These are phyloP conservation scores for Groenewaldozyma tartarivorans DNA, from an alignment of 805 yeast genomes.

Conservation along the genomic window DNA sequence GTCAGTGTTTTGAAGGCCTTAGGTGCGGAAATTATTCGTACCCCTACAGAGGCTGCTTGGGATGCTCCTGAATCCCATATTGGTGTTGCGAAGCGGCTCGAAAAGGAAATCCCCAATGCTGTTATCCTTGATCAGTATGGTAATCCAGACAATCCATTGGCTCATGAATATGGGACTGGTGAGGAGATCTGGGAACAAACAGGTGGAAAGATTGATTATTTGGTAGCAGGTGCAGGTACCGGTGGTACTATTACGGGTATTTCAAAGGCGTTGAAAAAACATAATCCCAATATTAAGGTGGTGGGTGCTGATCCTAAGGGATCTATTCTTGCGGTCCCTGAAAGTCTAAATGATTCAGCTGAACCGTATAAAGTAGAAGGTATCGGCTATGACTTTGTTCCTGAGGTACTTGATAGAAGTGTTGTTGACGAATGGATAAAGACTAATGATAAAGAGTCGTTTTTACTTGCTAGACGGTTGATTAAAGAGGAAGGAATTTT, in stretches of 20 bases:
- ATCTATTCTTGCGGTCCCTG: slow-evolving; percentile 76
- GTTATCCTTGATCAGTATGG: slow-evolving; percentile 78
- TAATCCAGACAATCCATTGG: slow-evolving; percentile 69
- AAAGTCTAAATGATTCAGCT: slow-evolving; percentile 48
- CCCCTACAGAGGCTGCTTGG: slow-evolving; percentile 91
- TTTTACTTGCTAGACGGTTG: slow-evolving; percentile 70
- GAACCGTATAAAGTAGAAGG: slow-evolving; percentile 76
- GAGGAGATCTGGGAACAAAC: slow-evolving; percentile 79
- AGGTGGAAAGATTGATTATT: slow-evolving; percentile 55
- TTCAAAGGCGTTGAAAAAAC: slow-evolving; percentile 63
- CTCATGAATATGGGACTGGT: slow-evolving; percentile 80
- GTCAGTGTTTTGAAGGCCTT: slow-evolving; percentile 80
- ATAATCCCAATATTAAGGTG: slow-evolving; percentile 50
- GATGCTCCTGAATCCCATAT: slow-evolving; percentile 86
- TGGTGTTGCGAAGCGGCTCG: slow-evolving; percentile 75
- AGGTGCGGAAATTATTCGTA: slow-evolving; percentile 85
- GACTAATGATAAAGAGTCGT: slow-evolving; percentile 75
- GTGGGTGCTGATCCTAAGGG: slow-evolving; percentile 85
- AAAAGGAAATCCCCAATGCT: slow-evolving; percentile 76
- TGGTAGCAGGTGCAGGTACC: slow-evolving; percentile 90
- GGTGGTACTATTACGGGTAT: slow-evolving; percentile 90
- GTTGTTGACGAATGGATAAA: slow-evolving; percentile 73
- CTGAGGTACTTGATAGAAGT: slow-evolving; percentile 63
- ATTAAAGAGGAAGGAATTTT: slow-evolving; percentile 78
- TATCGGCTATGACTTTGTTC: slow-evolving; percentile 82